Evolutionary conservation across 2,329 filamentous ascomycete genomes (phyloP).

Genomic region (Coleophoma eucalyptorum): DNA sequence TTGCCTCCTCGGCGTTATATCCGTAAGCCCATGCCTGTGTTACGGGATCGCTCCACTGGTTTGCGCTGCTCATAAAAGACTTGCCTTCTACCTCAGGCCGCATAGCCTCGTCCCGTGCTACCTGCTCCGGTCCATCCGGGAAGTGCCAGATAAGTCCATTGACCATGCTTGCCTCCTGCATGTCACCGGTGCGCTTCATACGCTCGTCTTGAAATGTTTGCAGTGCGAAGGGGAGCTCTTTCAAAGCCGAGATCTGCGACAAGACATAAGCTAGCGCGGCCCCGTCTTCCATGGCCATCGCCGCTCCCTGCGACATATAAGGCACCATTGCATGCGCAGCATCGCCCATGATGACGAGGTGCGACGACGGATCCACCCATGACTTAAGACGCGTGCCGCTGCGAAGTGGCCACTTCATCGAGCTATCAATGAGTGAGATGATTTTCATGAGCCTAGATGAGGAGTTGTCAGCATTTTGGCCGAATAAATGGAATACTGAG

Average conservation of each 20-base stretch:
- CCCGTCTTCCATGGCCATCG: constrained; percentile 40
- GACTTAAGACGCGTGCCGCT: neutral
- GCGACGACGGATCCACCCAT: constrained; percentile 11
- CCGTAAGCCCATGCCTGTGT: constrained; percentile 36
- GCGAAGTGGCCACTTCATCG: constrained; percentile 13
- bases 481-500: neutral
- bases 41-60: constrained; percentile 35
- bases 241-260: constrained; percentile 17
- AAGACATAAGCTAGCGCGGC: constrained; percentile 32
- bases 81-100: constrained; percentile 30
- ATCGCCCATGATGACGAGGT: constrained; percentile 33
- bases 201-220: constrained; percentile 33
- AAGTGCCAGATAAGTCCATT: constrained; percentile 48
- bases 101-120: constrained; percentile 42
- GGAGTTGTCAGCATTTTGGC: neutral
- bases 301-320: constrained; percentile 39
- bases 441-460: constrained; percentile 29
- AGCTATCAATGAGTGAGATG: constrained; percentile 29
- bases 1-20: constrained; percentile 31
- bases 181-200: constrained; percentile 29
- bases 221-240: constrained; percentile 29
- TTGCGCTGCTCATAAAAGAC: constrained; percentile 31
- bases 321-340: constrained; percentile 39
- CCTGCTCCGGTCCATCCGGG: constrained; percentile 49
- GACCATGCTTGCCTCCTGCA: constrained; percentile 39